A percentile compares a stretch with the other conserved stretches of the same genome.
Conservation (phyloP, 2,329 filamentous ascomycete genomes). For the Pseudocercospora crystallina region DNA sequence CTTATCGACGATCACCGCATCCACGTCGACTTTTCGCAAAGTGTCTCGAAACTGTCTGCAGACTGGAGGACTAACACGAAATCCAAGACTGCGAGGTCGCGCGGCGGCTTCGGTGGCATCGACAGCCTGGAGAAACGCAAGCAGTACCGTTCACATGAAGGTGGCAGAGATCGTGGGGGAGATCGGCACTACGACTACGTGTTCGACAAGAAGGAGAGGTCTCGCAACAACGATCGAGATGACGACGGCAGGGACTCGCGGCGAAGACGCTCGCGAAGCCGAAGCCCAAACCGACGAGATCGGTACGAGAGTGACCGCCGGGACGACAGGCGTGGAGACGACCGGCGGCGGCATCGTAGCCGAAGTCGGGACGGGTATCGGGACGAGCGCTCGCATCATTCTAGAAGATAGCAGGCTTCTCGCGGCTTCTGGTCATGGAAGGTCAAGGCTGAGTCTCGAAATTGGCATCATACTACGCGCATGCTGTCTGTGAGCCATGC, state of each 20-base stretch:
- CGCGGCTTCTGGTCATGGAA: background rate
- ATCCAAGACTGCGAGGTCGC: constrained; percentile 66
- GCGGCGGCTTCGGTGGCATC: constrained; percentile 88
- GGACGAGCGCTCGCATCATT: background rate
- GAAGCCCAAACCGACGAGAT: constrained; percentile 31
- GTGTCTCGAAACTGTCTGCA: constrained; percentile 80
- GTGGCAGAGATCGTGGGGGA: constrained; percentile 36
- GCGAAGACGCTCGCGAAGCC: constrained; percentile 27
- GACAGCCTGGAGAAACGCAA: constrained; percentile 82
- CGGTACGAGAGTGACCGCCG: constrained; percentile 19
- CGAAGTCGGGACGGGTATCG: constrained; percentile 19
- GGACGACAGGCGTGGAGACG: constrained; percentile 20
- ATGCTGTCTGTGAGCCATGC: too few relatives aligned
- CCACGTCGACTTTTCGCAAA: constrained; percentile 98
- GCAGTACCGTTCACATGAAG: constrained; percentile 73
- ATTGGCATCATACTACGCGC: too few relatives aligned
- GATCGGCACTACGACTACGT: constrained; percentile 72
- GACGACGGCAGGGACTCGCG: constrained; percentile 11
- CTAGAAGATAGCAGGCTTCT: constrained; percentile 3
- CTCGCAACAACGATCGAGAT: constrained; percentile 13
- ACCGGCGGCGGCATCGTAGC: constrained; percentile 17
- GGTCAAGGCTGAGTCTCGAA: background rate
- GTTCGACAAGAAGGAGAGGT: constrained; percentile 63
- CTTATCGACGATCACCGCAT: constrained; percentile 96
- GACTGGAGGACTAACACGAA: constrained; percentile 86